A percentile compares a stretch with the other conserved stretches of the same genome.
Evolutionary conservation across 805 yeast species (phyloP).

Genomic region (Vanderwaltozyma polyspora): DNA sequence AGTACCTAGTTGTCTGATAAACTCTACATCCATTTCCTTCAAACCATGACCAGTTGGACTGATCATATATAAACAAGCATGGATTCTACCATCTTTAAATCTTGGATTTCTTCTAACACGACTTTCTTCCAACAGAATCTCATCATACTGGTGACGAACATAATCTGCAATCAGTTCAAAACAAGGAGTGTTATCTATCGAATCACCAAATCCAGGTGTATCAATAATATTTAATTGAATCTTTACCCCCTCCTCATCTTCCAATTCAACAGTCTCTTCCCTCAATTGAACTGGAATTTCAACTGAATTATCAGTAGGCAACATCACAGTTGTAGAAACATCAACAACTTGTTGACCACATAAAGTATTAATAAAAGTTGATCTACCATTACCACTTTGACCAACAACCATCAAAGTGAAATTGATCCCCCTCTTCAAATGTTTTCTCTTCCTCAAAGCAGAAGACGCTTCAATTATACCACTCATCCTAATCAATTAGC

Average conservation of each 20-base stretch:
- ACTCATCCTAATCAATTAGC: conserved; percentile 35
- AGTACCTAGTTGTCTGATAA: conserved; percentile 67
- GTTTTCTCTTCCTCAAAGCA: conserved; percentile 62
- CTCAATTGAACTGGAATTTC: conserved; percentile 52
- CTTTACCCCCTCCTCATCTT: conserved; percentile 77
- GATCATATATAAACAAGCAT: conserved; percentile 62
- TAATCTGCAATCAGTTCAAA: conserved; percentile 67
- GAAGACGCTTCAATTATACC: conserved; percentile 41
- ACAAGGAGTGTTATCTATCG: conserved; percentile 54
- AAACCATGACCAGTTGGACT: conserved; percentile 80
- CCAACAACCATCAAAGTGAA: conserved; percentile 84
- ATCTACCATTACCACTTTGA: conserved; percentile 76
- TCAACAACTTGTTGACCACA: conserved; percentile 84
- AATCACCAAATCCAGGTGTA: conserved; percentile 77
- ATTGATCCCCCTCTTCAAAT: conserved; percentile 71
- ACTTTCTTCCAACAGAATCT: conserved; percentile 67
- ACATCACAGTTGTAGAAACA: conserved; percentile 46
- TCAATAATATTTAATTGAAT: conserved; percentile 66
- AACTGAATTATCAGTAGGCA: conserved; percentile 40
- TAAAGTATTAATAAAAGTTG: conserved; percentile 83
- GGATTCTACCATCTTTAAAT: conserved; percentile 75
- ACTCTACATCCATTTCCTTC: conserved; percentile 63
- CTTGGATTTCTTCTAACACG: conserved; percentile 77
- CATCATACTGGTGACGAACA: conserved; percentile 73
- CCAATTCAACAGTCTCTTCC: conserved; percentile 73